These are phyloP conservation scores for Cutaneotrichosporon curvatum DNA, from an alignment of 1,284 basidiomycete species.

Conservation along the genomic window DNA sequence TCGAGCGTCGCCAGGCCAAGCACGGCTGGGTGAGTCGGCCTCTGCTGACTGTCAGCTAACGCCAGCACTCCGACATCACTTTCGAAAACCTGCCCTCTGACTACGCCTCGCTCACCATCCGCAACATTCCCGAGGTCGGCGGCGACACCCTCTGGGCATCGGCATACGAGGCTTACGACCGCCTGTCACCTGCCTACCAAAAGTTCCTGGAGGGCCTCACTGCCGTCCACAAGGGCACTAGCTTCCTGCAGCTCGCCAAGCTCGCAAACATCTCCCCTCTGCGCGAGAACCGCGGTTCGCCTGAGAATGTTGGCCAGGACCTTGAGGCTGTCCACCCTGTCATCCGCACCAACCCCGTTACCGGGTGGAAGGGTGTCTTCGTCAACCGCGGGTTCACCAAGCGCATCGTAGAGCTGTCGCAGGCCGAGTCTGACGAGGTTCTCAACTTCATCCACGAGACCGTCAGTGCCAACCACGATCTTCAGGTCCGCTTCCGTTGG, in stretches of 20 bases:
- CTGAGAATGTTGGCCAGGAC: constrained; percentile 55
- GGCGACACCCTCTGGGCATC: constrained; percentile 49
- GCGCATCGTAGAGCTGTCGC: constrained; percentile 56
- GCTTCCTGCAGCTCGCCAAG: constrained; percentile 49
- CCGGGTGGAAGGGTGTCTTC: constrained; percentile 71
- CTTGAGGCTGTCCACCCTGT: constrained; percentile 59
- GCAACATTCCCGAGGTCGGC: constrained; percentile 52
- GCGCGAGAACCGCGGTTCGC: constrained; percentile 49
- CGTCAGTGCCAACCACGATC: constrained; percentile 53
- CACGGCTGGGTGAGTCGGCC: constrained; percentile 6
- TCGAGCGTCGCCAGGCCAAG: constrained; percentile 7
- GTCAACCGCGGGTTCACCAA: constrained; percentile 60
- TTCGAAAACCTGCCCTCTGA: constrained; percentile 61
- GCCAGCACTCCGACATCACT: constrained; percentile 53
- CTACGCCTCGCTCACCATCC: constrained; percentile 56
- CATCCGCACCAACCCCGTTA: constrained; percentile 50
- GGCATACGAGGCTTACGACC: constrained; percentile 60
- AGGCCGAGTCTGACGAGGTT: constrained; percentile 51
- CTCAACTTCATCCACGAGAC: constrained; percentile 47
- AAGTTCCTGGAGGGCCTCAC: constrained; percentile 56
- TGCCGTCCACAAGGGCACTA: constrained; percentile 53
- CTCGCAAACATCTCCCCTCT: constrained; percentile 2
- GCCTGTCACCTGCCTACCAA: constrained; percentile 54
- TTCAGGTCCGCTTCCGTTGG: constrained; percentile 55
- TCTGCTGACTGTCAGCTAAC: neutral